These are phyloP conservation scores for Leishmania martiniquensis DNA, from an alignment of 208 protist genomes.

Conservation along the genomic window DNA sequence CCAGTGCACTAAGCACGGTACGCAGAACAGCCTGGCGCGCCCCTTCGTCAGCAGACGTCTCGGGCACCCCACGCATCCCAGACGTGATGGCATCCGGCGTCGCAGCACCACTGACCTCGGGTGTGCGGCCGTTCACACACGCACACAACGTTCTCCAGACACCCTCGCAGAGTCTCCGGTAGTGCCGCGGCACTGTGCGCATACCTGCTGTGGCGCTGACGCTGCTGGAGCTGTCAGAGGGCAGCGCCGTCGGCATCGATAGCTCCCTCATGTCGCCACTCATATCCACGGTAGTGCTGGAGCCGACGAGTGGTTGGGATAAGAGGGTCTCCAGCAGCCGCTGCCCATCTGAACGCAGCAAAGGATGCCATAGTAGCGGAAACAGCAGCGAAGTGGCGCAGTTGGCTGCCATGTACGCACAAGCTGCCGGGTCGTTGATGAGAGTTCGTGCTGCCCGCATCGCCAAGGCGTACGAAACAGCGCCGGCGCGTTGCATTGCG, in stretches of 20 bases:
- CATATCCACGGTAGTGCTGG: background rate
- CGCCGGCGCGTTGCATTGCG: background rate
- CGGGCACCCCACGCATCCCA: background rate
- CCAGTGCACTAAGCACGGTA: conserved; percentile 10
- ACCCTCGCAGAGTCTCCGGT: conserved; percentile 19
- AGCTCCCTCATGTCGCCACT: background rate
- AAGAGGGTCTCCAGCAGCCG: conserved; percentile 23
- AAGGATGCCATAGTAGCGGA: conserved; percentile 28
- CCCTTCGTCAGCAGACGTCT: background rate
- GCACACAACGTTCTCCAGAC: conserved; percentile 26
- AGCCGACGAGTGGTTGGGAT: conserved; percentile 20
- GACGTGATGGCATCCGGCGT: background rate
- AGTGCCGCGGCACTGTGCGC: conserved; percentile 27
- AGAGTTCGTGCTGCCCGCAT: conserved; percentile 18
- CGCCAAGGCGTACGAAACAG: conserved; percentile 21
- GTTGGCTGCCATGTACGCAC: conserved; percentile 23
- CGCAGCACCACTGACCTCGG: background rate
- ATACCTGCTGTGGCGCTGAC: background rate
- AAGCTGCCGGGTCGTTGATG: conserved; percentile 9
- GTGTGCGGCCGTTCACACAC: conserved; percentile 18
- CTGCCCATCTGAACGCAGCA: conserved; percentile 22
- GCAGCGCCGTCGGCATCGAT: background rate
- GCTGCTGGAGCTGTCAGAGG: background rate
- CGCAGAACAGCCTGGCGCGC: conserved; percentile 18
- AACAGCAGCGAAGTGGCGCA: conserved; percentile 22